Percentiles rank a stretch among this genome's conserved stretches.
phyloP scores from a whole-genome alignment of 2,329 filamentous ascomycete genomes.

The Penicillium sumatraense region DNA sequence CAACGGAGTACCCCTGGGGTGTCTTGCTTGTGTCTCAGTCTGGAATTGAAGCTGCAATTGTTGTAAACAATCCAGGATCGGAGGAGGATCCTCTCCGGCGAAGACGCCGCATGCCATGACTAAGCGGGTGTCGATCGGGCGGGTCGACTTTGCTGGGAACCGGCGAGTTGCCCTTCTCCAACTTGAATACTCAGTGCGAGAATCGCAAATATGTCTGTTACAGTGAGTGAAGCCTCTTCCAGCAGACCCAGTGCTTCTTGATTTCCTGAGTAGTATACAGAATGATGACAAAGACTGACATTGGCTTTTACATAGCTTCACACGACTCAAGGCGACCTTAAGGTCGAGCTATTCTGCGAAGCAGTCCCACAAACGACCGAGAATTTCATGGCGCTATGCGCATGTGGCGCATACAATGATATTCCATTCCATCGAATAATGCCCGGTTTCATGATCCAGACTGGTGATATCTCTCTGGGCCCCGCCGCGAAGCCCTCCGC shows the following conservation, averaged over 20 bases:
- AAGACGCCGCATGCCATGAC: conserved; percentile 17
- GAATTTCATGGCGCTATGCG: conserved; percentile 71
- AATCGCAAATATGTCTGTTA: conserved; percentile 37
- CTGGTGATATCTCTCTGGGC: conserved; percentile 57
- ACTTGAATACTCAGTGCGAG: not conserved
- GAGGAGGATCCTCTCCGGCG: not conserved
- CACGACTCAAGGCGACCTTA: conserved; percentile 86
- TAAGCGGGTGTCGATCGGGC: conserved; percentile 20
- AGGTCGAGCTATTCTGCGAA: conserved; percentile 96
- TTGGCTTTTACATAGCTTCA: conserved; percentile 61
- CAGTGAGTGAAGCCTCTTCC: conserved; percentile 26
- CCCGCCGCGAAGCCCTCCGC: conserved; percentile 47
- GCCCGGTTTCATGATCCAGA: conserved; percentile 67
- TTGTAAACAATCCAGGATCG: conserved; percentile 13
- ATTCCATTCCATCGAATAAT: conserved; percentile 68
- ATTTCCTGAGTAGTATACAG: not conserved
- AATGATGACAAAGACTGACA: not conserved
- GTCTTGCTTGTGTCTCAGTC: conserved; percentile 1
- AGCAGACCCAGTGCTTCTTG: not conserved
- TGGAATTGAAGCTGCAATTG: not conserved
- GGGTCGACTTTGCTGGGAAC: conserved; percentile 9
- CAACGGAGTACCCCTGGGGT: no score
- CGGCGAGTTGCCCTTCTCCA: not conserved
- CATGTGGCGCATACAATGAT: conserved; percentile 62
- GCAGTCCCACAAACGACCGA: conserved; percentile 91